phyloP scores from a whole-genome alignment of 1,284 basidiomycete genomes.

The Heimioporus retisporus region DNA sequence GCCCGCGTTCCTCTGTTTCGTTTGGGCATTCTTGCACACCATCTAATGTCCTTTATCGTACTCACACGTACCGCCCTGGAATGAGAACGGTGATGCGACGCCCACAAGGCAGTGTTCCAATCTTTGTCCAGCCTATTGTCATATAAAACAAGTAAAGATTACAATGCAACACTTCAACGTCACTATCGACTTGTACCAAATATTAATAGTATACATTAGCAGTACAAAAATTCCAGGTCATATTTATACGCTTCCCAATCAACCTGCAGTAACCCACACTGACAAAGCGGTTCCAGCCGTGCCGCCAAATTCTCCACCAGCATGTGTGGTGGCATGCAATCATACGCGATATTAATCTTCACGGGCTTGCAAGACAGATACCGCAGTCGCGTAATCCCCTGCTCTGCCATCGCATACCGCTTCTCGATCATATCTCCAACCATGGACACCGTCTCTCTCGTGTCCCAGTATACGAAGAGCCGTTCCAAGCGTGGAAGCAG shows the following conservation, averaged over 20 bases:
- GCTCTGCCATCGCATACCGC: conserved; percentile 27
- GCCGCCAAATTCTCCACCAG: conserved; percentile 30
- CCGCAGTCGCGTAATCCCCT: conserved; percentile 27
- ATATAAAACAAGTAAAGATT: too few species aligned
- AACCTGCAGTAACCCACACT: conserved; percentile 29
- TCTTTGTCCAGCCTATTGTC: too few species aligned
- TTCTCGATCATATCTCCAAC: conserved; percentile 39
- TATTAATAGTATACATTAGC: not conserved
- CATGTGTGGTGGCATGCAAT: conserved; percentile 26
- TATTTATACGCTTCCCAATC: conserved; percentile 37
- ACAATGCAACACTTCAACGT: too few species aligned
- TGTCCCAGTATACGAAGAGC: conserved; percentile 36
- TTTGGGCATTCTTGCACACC: conserved; percentile 15
- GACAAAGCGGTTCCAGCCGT: conserved; percentile 32
- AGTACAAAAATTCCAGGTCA: conserved; percentile 34
- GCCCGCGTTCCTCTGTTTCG: conserved; percentile 21
- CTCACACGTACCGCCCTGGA: too few species aligned
- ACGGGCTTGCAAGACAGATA: conserved; percentile 36
- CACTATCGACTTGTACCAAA: not conserved
- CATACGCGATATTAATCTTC: conserved; percentile 22
- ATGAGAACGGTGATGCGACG: too few species aligned
- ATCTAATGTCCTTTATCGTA: not conserved
- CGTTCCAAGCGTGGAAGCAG: conserved; percentile 34
- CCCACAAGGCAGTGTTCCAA: too few species aligned
- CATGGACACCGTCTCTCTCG: conserved; percentile 33